Evolutionary conservation across 169 alveolate genomes (phyloP), one percentile per base, ranked within the genome.

Genomic region (Babesia divergens): DNA sequence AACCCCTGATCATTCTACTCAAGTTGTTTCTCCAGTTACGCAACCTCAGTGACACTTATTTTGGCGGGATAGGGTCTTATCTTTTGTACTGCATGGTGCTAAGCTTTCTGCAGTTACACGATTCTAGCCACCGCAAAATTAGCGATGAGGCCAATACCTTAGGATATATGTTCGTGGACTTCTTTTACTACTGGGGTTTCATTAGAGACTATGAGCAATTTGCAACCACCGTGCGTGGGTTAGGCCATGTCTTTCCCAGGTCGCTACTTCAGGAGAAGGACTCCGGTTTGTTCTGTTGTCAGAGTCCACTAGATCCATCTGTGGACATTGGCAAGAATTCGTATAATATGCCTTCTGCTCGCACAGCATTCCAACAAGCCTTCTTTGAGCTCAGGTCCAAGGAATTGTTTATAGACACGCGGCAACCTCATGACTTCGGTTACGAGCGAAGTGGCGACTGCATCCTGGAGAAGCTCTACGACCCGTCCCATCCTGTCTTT

Each of bases 51-150:
- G 93, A 88, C 55, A 84, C 91, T 13, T 88, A 82, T 54, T 60
- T 64, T 32, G 93, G 93, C 14, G 93, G 93, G 13, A 83, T 84
- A 29, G 93, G 93, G 3, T 88, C 93, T 1, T 88, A 80, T 74
- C 67, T 84, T 31, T 58, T 88, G 4, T 83, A 83, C 56, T 88
- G 91, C 50, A 88, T 88, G 93, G 90, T 88, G 6, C 74, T 83
- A 35, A 71, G 83, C 66, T 88, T 88, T 64, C 70, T 88, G 32
- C 93, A 88, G 52, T 22, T 83, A 14, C 93, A 88, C 71, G 84
- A 70, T 20, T 52, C 89, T 26, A 74, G 84, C 20, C 64, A 70
- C 43, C 58, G 71, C 52, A 58, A 43, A n/a, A 37, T 3, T 43
- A 59, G 58, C 32, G 86, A 74, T 51, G 75, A 64, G 31, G 66